Evolutionary conservation across 306 rosid species (phyloP), one percentile per base, ranked within the genome.

Genomic region (Rubus idaeus): DNA sequence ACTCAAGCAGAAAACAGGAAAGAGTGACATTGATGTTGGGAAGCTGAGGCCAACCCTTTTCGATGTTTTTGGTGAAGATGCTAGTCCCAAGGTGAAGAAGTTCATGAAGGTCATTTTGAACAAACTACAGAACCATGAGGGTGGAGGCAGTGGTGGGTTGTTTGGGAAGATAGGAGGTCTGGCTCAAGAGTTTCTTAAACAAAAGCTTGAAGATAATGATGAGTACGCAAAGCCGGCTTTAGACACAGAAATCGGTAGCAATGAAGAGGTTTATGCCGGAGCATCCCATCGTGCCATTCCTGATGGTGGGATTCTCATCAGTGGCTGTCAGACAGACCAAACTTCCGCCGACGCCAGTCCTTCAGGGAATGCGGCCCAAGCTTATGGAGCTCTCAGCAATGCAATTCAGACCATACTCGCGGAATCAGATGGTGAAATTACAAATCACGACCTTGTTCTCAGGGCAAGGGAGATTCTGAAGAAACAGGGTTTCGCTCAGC

Each of bases 1-100:
- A 40, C 93, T 95, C 16, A 87, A 95, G 91, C 96, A 95, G 84
- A 89, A 90, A 80, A 95, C 99, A 37, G 99, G 99, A 0, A 92
- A 90, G 73, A 90, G 87, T 8, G 96, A 95, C 80, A 95, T 92
- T 69, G 92, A 90, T 71, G 96, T 95, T 4, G 99, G 99, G 55
- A 86, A 92, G 83, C 75, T 95, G 77, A 88, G 99, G 73, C 97
- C 97, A 13, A 81, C 97, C 7, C 97, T 95, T 3, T 91, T 87
- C 50, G 81, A 87, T 73, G 53, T 80, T 26, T 91, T 91, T 0
- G 91, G 93, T 17, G 90, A 91, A 14, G 97, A 94, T 61, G 87
- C 96, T 10, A 90, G 91, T 68, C 96, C 98, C 26, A 90, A 89
- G 83, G 97, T 94, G 76, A 91, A 91, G 86, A 88, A 84, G 73